These are phyloP conservation scores for Arabis alpina DNA, from an alignment of 345 rosid genomes.

Conservation along the genomic window DNA sequence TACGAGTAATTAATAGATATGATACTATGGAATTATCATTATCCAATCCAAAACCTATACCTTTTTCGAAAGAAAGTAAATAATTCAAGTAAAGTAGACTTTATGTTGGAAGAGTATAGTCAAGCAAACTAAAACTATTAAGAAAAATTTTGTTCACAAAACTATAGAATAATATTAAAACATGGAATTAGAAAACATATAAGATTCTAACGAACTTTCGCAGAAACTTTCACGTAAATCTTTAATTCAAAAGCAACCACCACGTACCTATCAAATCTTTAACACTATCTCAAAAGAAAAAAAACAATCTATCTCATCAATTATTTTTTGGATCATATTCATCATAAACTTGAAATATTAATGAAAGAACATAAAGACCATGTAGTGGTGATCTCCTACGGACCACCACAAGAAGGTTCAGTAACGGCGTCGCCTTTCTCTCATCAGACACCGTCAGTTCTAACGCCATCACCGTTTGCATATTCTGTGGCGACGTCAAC, in stretches of 20 bases:
- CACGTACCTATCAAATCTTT: conserved; percentile 2
- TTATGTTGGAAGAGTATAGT: background rate
- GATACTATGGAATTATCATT: no score
- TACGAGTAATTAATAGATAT: no score
- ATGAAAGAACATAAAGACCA: conserved; percentile 41
- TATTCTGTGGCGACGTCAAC: conserved; percentile 50
- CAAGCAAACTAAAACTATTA: background rate
- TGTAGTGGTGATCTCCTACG: conserved; percentile 40
- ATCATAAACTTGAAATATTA: background rate
- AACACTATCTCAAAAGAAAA: background rate
- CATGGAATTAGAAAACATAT: conserved; percentile 19
- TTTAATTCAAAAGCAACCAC: background rate
- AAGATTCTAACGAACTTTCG: conserved; percentile 30
- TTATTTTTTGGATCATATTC: background rate
- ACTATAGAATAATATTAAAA: conserved; percentile 1
- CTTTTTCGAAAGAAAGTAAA: no score
- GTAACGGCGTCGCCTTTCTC: conserved; percentile 45
- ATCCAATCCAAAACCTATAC: no score
- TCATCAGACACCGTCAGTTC: conserved; percentile 42
- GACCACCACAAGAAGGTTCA: conserved; percentile 51
- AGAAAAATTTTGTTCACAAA: background rate
- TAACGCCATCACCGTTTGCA: conserved; percentile 68
- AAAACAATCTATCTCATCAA: background rate
- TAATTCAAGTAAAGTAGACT: no score
- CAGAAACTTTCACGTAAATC: conserved; percentile 31